Percentiles rank a stretch among this genome's conserved stretches.
phyloP scores from a whole-genome alignment of 2,329 filamentous ascomycete species.

The Endocalyx cinctus region DNA sequence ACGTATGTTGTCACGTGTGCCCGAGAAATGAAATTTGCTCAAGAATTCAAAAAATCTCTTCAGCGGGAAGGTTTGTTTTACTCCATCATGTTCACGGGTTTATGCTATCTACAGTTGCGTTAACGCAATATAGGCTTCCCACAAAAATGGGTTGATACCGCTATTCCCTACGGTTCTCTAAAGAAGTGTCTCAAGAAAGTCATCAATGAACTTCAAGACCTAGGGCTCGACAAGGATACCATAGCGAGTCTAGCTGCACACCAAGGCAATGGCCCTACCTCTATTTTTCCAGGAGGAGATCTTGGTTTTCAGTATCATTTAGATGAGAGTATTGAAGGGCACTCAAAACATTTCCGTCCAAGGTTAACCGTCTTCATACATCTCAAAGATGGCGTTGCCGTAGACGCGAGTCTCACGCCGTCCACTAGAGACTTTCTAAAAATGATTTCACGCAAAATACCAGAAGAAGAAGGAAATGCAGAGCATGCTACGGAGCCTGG shows the following conservation, averaged over 20 bases:
- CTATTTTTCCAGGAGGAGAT: constrained; percentile 25
- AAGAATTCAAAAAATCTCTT: constrained; percentile 68
- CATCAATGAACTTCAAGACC: constrained; percentile 60
- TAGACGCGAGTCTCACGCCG: constrained; percentile 64
- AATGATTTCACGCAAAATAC: constrained; percentile 45
- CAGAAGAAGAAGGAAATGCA: too few relatives aligned
- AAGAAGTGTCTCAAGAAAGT: constrained; percentile 88
- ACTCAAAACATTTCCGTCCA: constrained; percentile 52
- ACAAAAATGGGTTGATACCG: constrained; percentile 64
- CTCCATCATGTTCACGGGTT: too few relatives aligned
- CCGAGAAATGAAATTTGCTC: constrained; percentile 93
- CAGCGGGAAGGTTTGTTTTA: constrained; percentile 48
- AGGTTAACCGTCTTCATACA: constrained; percentile 68
- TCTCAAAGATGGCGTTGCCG: constrained; percentile 58
- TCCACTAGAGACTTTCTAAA: constrained; percentile 61
- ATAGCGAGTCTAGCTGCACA: constrained; percentile 59
- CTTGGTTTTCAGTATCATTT: constrained; percentile 49
- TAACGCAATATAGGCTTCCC: constrained; percentile 56
- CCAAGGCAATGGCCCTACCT: constrained; percentile 40
- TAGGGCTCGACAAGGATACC: constrained; percentile 70
- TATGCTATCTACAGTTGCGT: background rate
- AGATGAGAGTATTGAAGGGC: constrained; percentile 40
- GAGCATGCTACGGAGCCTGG: background rate
- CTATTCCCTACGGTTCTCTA: constrained; percentile 77
- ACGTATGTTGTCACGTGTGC: too few relatives aligned